These are phyloP conservation scores for Lophium mytilinum DNA, from an alignment of 495 filamentous ascomycete species.

Conservation along the genomic window DNA sequence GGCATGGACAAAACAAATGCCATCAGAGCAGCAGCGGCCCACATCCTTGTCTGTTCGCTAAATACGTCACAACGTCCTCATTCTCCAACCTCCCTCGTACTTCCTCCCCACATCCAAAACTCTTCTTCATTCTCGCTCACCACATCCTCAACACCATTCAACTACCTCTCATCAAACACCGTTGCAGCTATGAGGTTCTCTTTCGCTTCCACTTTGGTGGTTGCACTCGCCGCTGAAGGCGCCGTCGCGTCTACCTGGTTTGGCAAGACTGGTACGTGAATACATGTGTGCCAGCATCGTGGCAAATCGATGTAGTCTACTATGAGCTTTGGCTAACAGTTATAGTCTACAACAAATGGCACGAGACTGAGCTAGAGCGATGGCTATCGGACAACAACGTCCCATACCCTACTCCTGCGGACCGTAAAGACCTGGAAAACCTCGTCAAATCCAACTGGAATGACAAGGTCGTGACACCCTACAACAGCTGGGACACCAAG, in stretches of 20 bases:
- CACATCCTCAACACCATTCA: background rate
- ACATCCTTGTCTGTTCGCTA: background rate
- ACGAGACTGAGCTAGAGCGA: constrained; percentile 92
- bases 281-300: background rate
- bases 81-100: background rate
- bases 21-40: too few species aligned
- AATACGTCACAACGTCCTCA: background rate
- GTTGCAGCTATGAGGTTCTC: constrained; percentile 61
- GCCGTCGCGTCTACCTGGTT: constrained; percentile 71
- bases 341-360: constrained; percentile 96
- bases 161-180: background rate
- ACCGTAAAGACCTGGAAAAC: constrained; percentile 46
- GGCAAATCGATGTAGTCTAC: background rate
- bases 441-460: constrained; percentile 83
- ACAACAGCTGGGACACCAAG: constrained; percentile 60
- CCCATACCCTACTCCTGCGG: constrained; percentile 50
- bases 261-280: constrained; percentile 61
- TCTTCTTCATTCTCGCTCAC: too few species aligned
- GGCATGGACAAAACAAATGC: too few species aligned
- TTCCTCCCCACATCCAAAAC: background rate
- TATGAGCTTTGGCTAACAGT: background rate
- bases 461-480: constrained; percentile 49
- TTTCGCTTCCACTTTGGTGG: constrained; percentile 55
- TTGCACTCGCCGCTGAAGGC: constrained; percentile 61
- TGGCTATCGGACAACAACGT: constrained; percentile 94